These are phyloP conservation scores for Paradendryphiella salina DNA, from an alignment of 2,329 filamentous ascomycete species.

Conservation along the genomic window DNA sequence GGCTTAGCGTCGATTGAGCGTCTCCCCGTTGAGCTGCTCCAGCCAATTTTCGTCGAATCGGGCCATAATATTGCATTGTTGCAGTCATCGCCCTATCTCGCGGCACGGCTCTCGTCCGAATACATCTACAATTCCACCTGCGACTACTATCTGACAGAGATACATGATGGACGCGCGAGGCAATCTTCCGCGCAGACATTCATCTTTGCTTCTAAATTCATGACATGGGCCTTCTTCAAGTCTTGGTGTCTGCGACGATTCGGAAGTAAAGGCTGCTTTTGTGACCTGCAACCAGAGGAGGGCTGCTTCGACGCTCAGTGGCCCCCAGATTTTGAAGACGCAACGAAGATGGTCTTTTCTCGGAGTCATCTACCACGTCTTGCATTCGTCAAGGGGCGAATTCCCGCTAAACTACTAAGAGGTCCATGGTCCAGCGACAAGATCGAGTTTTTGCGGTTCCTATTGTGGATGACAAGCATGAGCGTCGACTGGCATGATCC, in stretches of 20 bases:
- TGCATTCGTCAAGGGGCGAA: constrained; percentile 33
- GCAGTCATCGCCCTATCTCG: constrained; percentile 47
- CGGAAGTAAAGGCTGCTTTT: constrained; percentile 32
- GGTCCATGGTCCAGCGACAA: constrained; percentile 37
- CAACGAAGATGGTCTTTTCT: constrained; percentile 35
- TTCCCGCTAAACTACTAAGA: constrained; percentile 36
- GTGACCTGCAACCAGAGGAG: constrained; percentile 17
- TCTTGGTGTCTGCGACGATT: constrained; percentile 25
- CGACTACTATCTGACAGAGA: constrained; percentile 26
- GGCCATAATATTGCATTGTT: constrained; percentile 49
- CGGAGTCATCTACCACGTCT: constrained; percentile 34
- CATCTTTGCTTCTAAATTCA: constrained; percentile 38
- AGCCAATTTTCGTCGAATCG: constrained; percentile 56
- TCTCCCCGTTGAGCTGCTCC: constrained; percentile 57
- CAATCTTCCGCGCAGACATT: constrained; percentile 28
- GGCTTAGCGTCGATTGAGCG: constrained; percentile 45
- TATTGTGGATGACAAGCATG: constrained; percentile 39
- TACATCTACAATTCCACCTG: constrained; percentile 33
- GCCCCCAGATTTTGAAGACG: constrained; percentile 37
- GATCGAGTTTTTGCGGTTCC: constrained; percentile 36
- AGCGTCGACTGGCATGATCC: constrained; percentile 37
- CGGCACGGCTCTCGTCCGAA: constrained; percentile 32
- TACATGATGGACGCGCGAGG: constrained; percentile 12
- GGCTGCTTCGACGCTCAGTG: constrained; percentile 39
- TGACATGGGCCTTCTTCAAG: constrained; percentile 43